Evolutionary conservation across 2,329 filamentous ascomycete species (phyloP), one percentile per base, ranked within the genome.

Genomic region (Paecilomyces dactylethromorphus): DNA sequence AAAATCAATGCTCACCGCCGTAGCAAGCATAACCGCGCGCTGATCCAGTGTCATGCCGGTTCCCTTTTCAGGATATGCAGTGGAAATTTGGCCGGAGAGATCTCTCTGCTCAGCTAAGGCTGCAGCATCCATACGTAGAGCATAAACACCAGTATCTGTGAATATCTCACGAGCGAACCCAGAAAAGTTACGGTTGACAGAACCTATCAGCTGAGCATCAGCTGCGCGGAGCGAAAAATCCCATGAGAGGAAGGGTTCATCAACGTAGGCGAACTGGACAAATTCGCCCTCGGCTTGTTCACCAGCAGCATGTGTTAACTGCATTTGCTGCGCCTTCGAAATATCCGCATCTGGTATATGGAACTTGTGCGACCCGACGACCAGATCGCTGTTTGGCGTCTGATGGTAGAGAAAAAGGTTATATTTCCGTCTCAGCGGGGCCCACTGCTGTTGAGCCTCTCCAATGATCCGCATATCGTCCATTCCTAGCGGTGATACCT

Each of bases 141-240:
- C 84, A 65, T 88, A 88, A 0, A 86, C 82, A 51, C 85, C 85
- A 0, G 84, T 87, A 62, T 87, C 85, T 1, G 85, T 87, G 68
- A 88, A 87, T 18, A 87, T 76, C 63, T 88, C 85, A 12, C 85
- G 76, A 1, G 82, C 84, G 66, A 87, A 86, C 2, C 85, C 85
- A 18, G 71, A 77, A 64, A 87, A 88, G 64, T 86, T 84, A 61
- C 85, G 82, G 63, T 87, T 87, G 3, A 88, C 85, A 1, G 81
- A 83, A 50, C 85, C 85, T 57, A 87, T 79, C 12, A 84, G 70
- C 1, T 71, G 74, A 50, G 74, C 68, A 24, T 82, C 76, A 56
- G 81, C 78, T 2, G 80, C 79, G 33, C 77, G 78, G 3, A 88
- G 75, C 10, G 81, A 80, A 69, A 88, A 88, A 68, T 87, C 84